Evolutionary conservation across 2,329 filamentous ascomycete genomes (phyloP).

Genomic region (Colletotrichum salicis): DNA sequence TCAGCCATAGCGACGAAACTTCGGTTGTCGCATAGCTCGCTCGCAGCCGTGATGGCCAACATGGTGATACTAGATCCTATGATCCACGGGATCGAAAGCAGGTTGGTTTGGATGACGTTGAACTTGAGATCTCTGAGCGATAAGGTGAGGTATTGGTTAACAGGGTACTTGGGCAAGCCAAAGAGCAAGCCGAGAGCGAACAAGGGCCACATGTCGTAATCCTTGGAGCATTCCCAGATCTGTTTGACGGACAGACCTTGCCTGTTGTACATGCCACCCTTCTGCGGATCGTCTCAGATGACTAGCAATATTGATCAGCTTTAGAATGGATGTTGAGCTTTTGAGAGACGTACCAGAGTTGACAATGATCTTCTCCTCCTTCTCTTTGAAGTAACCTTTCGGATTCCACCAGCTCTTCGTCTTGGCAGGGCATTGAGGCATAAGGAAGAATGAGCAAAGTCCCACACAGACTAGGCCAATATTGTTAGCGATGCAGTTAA

Average conservation of each 20-base stretch:
- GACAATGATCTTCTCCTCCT: slow-evolving; percentile 68
- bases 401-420: slow-evolving; percentile 60
- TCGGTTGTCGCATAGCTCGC: slow-evolving; percentile 60
- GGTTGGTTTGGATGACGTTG: slow-evolving; percentile 61
- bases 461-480: slow-evolving; percentile 56
- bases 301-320: slow-evolving; percentile 42
- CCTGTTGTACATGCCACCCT: slow-evolving; percentile 68
- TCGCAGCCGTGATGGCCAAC: slow-evolving; percentile 60
- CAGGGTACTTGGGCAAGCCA: slow-evolving; percentile 39
- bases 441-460: slow-evolving; percentile 44
- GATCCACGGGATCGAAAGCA: slow-evolving; percentile 51
- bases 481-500: slow-evolving; percentile 56
- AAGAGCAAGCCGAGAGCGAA: slow-evolving; percentile 61
- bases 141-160: slow-evolving; percentile 41
- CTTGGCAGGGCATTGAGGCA: slow-evolving; percentile 45
- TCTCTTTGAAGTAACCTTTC: slow-evolving; percentile 66
- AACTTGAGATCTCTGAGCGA: slow-evolving; percentile 40
- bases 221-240: slow-evolving; percentile 60
- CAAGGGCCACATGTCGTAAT: slow-evolving; percentile 68
- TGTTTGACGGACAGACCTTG: slow-evolving; percentile 60
- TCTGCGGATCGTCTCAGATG: slow-evolving; percentile 64
- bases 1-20: slow-evolving; percentile 59
- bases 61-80: slow-evolving; percentile 62
- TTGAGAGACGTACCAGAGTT: slow-evolving; percentile 52
- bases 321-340: fast-evolving